These are phyloP conservation scores for Epichloe baconii DNA, from an alignment of 2,329 filamentous ascomycete genomes.

Conservation along the genomic window DNA sequence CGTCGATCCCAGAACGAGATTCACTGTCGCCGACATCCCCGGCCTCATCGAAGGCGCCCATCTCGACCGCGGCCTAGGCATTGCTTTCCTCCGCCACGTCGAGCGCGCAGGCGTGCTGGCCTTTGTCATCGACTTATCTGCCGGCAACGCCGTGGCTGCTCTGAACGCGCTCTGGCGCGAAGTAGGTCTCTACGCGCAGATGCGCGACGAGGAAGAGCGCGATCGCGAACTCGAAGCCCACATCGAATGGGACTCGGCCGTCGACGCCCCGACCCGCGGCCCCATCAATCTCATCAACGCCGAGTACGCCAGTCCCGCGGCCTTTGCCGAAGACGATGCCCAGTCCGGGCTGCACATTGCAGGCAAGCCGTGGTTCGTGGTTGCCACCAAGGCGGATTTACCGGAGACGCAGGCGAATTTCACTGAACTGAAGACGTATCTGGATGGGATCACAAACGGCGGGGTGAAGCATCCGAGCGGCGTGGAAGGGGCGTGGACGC, in stretches of 20 bases:
- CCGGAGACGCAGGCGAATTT: slow-evolving; percentile 71
- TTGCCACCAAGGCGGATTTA: slow-evolving; percentile 85
- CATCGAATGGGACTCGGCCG: slow-evolving; percentile 47
- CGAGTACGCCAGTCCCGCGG: slow-evolving; percentile 7
- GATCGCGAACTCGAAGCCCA: slow-evolving; percentile 44
- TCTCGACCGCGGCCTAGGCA: slow-evolving; percentile 77
- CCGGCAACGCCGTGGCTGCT: slow-evolving; percentile 65
- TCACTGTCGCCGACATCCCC: slow-evolving; percentile 92
- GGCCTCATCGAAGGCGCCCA: slow-evolving; percentile 88
- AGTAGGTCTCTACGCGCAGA: slow-evolving; percentile 73
- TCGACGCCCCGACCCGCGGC: slow-evolving; percentile 18
- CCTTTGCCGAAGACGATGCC: slow-evolving; percentile 4
- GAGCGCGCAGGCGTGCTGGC: slow-evolving; percentile 87
- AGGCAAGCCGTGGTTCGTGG: slow-evolving; percentile 93
- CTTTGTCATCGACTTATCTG: slow-evolving; percentile 79
- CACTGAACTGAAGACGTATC: slow-evolving; percentile 51
- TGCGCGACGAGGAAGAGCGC: slow-evolving; percentile 59
- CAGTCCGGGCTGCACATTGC: slow-evolving; percentile 55
- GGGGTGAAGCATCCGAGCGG: slow-evolving; percentile 60
- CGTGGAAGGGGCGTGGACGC: slow-evolving; percentile 41
- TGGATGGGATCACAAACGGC: slow-evolving; percentile 51
- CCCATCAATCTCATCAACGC: slow-evolving; percentile 14
- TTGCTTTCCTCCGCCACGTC: slow-evolving; percentile 86
- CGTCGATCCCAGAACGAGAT: slow-evolving; percentile 54
- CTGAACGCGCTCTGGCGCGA: slow-evolving; percentile 81